Conservation (phyloP, 371 early-diverging fungal species). For the Apophysomyces variabilis region DNA sequence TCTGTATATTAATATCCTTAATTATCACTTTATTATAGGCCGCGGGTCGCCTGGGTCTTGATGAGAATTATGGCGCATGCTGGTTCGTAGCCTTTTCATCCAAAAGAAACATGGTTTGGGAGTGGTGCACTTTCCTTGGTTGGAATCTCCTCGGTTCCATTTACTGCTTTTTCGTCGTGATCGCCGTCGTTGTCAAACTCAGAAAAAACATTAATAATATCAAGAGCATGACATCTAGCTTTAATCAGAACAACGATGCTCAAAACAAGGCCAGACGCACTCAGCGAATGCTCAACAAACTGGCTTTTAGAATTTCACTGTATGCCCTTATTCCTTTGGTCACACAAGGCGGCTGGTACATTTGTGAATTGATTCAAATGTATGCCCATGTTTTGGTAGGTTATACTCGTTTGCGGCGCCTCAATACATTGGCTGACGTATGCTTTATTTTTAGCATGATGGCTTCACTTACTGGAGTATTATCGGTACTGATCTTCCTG, state of each 20-base stretch:
- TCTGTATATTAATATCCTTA: neutral
- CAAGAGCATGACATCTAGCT: slow-evolving; percentile 14
- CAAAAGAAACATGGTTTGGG: slow-evolving; percentile 18
- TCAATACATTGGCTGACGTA: neutral
- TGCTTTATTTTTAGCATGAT: slow-evolving; percentile 4
- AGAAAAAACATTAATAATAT: slow-evolving; percentile 7
- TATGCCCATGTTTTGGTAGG: slow-evolving; percentile 16
- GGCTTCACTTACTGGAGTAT: slow-evolving; percentile 14
- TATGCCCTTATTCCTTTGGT: slow-evolving; percentile 23
- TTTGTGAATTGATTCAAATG: slow-evolving; percentile 17
- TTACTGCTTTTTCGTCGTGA: slow-evolving; percentile 23
- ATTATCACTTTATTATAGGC: slow-evolving; percentile 5
- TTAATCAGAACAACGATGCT: slow-evolving; percentile 6
- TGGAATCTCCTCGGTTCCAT: slow-evolving; percentile 22
- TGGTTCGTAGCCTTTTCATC: slow-evolving; percentile 20
- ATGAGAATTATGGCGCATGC: slow-evolving; percentile 20
- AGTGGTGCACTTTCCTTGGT: slow-evolving; percentile 17
- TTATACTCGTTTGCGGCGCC: neutral
- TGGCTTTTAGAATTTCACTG: slow-evolving; percentile 15
- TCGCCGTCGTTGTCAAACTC: slow-evolving; percentile 18
- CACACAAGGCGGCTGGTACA: slow-evolving; percentile 18
- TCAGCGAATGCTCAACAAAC: slow-evolving; percentile 17
- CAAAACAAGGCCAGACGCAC: slow-evolving; percentile 13
- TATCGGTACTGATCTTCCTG: slow-evolving; percentile 17
- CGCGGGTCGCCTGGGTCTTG: slow-evolving; percentile 19